phyloP scores from a whole-genome alignment of 176 grass and related monocot species.

The Oryza nivara region DNA sequence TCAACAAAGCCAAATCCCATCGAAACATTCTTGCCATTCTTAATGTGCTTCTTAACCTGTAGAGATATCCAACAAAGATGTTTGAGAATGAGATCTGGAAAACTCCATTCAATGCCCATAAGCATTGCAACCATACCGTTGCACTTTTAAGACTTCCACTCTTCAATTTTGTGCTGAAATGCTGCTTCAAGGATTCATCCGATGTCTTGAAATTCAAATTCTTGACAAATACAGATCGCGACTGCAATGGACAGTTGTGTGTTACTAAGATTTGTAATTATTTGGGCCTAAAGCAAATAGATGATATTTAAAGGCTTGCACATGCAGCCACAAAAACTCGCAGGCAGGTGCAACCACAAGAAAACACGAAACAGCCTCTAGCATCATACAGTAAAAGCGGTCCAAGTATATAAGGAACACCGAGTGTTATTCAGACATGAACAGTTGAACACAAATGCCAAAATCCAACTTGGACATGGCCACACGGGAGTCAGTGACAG shows the following conservation, averaged over 20 bases:
- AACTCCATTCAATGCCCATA: slow-evolving; percentile 6
- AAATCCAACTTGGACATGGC: background rate
- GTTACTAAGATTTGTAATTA: slow-evolving; percentile 36
- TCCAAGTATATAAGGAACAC: slow-evolving; percentile 11
- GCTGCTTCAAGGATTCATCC: slow-evolving; percentile 78
- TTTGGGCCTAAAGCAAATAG: slow-evolving; percentile 19
- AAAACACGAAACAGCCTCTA: slow-evolving; percentile 27
- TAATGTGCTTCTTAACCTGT: slow-evolving; percentile 89
- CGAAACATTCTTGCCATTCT: slow-evolving; percentile 88
- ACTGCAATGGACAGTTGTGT: slow-evolving; percentile 60
- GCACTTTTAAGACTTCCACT: slow-evolving; percentile 74
- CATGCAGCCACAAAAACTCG: background rate
- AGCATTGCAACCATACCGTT: slow-evolving; percentile 59
- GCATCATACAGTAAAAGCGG: background rate
- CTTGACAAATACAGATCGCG: slow-evolving; percentile 90
- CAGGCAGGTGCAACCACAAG: background rate
- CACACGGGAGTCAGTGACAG: background rate
- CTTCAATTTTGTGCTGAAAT: slow-evolving; percentile 83
- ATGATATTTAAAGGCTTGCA: background rate
- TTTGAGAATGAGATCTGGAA: slow-evolving; percentile 33
- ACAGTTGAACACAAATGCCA: background rate
- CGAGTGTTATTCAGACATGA: background rate
- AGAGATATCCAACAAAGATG: slow-evolving; percentile 21
- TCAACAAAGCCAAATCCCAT: slow-evolving; percentile 98
- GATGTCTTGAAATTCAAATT: slow-evolving; percentile 94